Evolutionary conservation across 495 filamentous ascomycete species (phyloP), one percentile per base, ranked within the genome.

Genomic region (Thermochaetoides thermophila): DNA sequence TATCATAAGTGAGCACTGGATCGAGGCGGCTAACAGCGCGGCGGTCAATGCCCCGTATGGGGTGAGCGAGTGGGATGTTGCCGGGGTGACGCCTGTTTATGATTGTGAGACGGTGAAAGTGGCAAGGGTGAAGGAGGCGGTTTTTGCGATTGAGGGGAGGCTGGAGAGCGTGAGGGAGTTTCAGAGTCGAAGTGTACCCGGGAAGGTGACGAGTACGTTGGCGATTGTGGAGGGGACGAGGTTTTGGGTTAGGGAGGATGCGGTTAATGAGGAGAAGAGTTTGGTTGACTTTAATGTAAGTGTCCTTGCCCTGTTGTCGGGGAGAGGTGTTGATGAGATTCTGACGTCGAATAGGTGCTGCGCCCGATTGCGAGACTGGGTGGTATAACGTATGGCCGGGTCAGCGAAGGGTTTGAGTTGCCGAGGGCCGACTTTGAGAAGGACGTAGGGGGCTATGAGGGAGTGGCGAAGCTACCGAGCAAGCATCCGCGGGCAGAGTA

Each of bases 171-270:
- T 70, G 27, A 65, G 74, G 41, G 82, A 93, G 60, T 81, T 82
- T 56, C 73, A 84, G 55, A 83, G 77, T 45, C 59, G 64, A 15
- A 56, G 59, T 0, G 69, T 50, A 4, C 74, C 76, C 0, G 84
- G 83, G 3, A 78, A 74, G 60, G 80, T 73, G 59, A 74, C 74
- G 1, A 71, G 78, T 0, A 76, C 74, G 7, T 17, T 94, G 46
- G 80, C 71, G 10, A 69, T 92, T 30, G 63, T 95, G 7, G 85
- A 97, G 60, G 87, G 86, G 1, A 72, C 78, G 24, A 61, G 74
- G 17, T 95, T 97, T 47, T 92, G 84, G 81, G 84, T 74, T 8
- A 57, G 86, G 29, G 84, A 94, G 49, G 87, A 94, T 60, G 84
- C 83, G 8, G 60, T 95, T 5, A 78, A 91, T 43, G 71, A 81